phyloP scores from a whole-genome alignment of 2,329 filamentous ascomycete species.

The Davidsoniella australis region DNA sequence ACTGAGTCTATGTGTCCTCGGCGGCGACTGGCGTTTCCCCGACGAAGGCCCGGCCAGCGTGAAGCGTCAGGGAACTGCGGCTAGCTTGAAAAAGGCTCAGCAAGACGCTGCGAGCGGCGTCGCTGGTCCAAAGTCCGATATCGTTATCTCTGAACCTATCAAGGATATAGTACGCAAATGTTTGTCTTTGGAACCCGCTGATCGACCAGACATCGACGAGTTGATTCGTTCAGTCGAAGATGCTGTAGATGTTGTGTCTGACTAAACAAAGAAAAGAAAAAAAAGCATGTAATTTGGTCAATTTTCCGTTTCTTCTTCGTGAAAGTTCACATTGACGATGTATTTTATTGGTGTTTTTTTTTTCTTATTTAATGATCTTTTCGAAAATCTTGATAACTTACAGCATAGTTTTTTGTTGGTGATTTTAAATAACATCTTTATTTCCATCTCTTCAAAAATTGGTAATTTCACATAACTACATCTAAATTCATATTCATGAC shows the following conservation, averaged over 20 bases:
- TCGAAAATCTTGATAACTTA: too few relatives aligned
- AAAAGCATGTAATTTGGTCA: too few relatives aligned
- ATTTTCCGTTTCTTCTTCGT: too few relatives aligned
- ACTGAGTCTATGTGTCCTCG: constrained; percentile 77
- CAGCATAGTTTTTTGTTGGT: too few relatives aligned
- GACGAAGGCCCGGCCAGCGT: constrained; percentile 55
- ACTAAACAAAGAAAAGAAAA: not conserved
- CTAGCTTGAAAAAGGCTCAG: constrained; percentile 12
- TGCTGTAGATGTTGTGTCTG: constrained; percentile 45
- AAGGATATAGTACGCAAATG: constrained; percentile 79
- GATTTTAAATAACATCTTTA: too few relatives aligned
- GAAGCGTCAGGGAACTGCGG: constrained; percentile 24
- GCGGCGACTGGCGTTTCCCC: constrained; percentile 92
- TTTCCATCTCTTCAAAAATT: too few relatives aligned
- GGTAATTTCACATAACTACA: too few relatives aligned
- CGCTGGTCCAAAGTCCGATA: constrained; percentile 21
- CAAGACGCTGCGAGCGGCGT: not conserved
- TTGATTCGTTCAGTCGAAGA: constrained; percentile 63
- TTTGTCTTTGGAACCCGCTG: constrained; percentile 68
- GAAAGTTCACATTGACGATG: too few relatives aligned
- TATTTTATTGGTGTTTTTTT: too few relatives aligned
- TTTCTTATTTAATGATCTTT: too few relatives aligned
- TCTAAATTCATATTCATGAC: too few relatives aligned
- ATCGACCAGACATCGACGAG: constrained; percentile 75
- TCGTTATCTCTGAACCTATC: constrained; percentile 60